Evolutionary conservation across 495 filamentous ascomycete species (phyloP).

Genomic region (Clavariopsis aquatica): DNA sequence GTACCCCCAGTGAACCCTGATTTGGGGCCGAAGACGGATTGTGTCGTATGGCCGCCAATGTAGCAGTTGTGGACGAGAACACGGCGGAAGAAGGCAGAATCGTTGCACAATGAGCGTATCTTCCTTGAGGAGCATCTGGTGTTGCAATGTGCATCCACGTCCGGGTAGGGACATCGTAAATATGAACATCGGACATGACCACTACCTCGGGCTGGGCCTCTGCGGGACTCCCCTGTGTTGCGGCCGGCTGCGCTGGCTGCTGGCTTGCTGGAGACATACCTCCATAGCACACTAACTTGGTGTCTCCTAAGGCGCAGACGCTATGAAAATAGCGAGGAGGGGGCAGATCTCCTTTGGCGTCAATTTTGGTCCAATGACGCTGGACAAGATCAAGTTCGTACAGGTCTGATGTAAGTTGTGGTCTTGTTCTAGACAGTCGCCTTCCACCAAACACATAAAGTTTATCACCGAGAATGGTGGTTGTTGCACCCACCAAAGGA

Average conservation of each 20-base stretch:
- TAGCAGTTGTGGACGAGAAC: constrained; percentile 79
- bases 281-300: constrained; percentile 95
- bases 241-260: constrained; percentile 42
- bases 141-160: constrained; percentile 84
- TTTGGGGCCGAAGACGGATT: constrained; percentile 83
- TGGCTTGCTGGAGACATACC: constrained; percentile 85
- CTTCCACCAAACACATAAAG: constrained; percentile 95
- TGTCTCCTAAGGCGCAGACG: constrained; percentile 88
- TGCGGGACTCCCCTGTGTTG: constrained; percentile 47
- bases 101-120: constrained; percentile 95
- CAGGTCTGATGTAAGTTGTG: constrained; percentile 81
- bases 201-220: constrained; percentile 85
- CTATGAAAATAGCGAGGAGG: constrained; percentile 95
- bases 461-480: constrained; percentile 90
- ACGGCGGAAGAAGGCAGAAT: constrained; percentile 84
- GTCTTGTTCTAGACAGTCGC: constrained; percentile 76
- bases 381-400: constrained; percentile 91
- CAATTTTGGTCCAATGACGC: constrained; percentile 89
- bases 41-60: constrained; percentile 82
- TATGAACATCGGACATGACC: constrained; percentile 97
- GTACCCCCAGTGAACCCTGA: constrained; percentile 80
- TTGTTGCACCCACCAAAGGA: constrained; percentile 89
- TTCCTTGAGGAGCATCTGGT: constrained; percentile 81
- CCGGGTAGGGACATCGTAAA: constrained; percentile 83
- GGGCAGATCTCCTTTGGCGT: constrained; percentile 80